Evolutionary conservation across 306 rosid genomes (phyloP), one percentile per base, ranked within the genome.

Genomic region (Amphicarpaea edgeworthii): DNA sequence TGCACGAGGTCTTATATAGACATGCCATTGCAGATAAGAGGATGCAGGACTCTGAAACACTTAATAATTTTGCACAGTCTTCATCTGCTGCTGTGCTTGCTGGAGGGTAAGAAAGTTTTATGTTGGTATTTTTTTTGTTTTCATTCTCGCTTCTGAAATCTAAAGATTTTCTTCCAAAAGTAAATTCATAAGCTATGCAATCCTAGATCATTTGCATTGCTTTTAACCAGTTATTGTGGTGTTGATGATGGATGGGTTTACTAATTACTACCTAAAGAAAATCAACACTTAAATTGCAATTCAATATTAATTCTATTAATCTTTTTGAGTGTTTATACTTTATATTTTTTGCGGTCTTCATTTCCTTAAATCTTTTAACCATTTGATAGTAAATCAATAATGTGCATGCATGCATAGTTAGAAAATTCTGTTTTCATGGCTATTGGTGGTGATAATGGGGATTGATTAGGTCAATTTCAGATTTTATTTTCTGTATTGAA

Each of bases 11-110:
- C 92, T 92, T 87, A 87, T 83, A 55, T 85, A 77, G 81, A 74
- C 76, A 78, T 83, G 86, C 84, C 88, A 70, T 90, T 95, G 97
- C 97, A 95, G 97, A 92, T 88, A 87, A 85, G 87, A 84, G 81
- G 87, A 84, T 85, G 65, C 93, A 90, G 88, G 95, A 71, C 73
- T 68, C 82, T 54, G 84, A 86, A 64, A 80, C 80, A 67, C 67
- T 73, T 73, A 75, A 73, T 71, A 63, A 78, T 73, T 77, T 85
- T 75, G 57, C 61, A 49, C 79, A 83, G 79, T 62, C 82, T 63
- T 83, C 87, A 65, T 54, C 91, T 70, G 75, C 91, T 70, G 75
- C 75, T 77, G 57, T 71, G 78, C 83, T 75, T 78, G 76, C 47
- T 71, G 83, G 80, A 82, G 78, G 93, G 98, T 95, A 89, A 83